Evolutionary conservation across 805 yeast species (phyloP), one percentile per base, ranked within the genome.

Genomic region (Yamadazyma phyllophila): DNA sequence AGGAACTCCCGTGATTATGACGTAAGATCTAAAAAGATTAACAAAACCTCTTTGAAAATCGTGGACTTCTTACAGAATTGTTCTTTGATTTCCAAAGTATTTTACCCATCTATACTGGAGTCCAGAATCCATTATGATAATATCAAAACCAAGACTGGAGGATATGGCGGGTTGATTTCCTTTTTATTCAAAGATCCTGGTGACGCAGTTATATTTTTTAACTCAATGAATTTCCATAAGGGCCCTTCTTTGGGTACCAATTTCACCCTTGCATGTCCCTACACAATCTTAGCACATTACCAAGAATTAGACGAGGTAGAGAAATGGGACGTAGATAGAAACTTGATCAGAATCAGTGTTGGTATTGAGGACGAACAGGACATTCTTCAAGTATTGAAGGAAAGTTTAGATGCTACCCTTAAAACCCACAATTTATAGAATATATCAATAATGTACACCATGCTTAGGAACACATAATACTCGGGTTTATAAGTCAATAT

Each of bases 231-330:
- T 40, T 65, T 86, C 50, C 85, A 88, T 49, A 91, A 91, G 66
- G 96, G 97, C 2, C 97, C 97, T 2, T 84, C 94, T 12, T 74
- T 90, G 53, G 97, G 97, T 10, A 88, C 96, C 0, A 90, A 87
- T 65, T 88, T 88, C 68, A 85, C 96, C 0, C 71, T 90, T 55
- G 90, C 90, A 4, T 90, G 96, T 61, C 97, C 97, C 7, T 91
- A 91, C 65, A 77, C 96, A 6, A 78, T 91, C 39, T 71, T 91
- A 48, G 96, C 96, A 2, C 96, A 90, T 62, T 88, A 81, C 63
- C 76, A 73, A 44, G 96, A 90, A 63, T 67, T 89, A 46, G 92
- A 88, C 48, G 89, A 82, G 57, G 83, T 87, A 16, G 87, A 77
- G 41, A 71, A 80, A 55, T 90, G 88, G 83, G 96, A 94, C 1